Conservation (phyloP, 225 moss, liverwort and hornwort species). For the Rhytidiadelphus loreus region DNA sequence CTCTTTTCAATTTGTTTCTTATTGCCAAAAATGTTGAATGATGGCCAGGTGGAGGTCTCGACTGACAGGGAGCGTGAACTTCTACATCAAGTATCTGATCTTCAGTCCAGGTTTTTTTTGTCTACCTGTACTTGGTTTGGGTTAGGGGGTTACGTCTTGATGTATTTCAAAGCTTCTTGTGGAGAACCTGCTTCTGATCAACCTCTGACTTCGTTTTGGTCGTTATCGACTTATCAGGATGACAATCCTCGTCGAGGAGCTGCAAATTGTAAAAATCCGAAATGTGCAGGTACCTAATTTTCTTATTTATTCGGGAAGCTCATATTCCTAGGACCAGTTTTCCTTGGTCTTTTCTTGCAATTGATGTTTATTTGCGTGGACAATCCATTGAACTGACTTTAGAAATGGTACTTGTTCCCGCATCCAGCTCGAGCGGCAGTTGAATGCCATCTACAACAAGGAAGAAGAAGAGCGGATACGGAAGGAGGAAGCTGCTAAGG, state of each 20-base stretch:
- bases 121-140: background rate
- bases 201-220: background rate
- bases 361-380: background rate
- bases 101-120: conserved; percentile 33
- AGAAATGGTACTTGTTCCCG: background rate
- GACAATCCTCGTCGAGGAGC: conserved; percentile 47
- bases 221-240: conserved; percentile 20
- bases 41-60: conserved; percentile 28
- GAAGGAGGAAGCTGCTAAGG: conserved; percentile 52
- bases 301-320: background rate
- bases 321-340: background rate
- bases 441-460: conserved; percentile 48
- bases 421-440: conserved; percentile 44
- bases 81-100: conserved; percentile 46
- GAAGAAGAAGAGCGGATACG: conserved; percentile 64
- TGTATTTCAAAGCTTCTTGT: background rate
- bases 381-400: background rate
- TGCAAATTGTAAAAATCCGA: conserved; percentile 42
- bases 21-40: background rate
- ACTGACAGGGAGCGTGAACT: conserved; percentile 52
- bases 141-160: background rate
- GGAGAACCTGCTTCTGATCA: background rate
- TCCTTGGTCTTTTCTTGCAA: background rate
- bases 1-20: background rate
- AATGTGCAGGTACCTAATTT: conserved; percentile 29